Percentiles rank a stretch among this genome's conserved stretches.
Evolutionary conservation across 208 protist species (phyloP).

Genomic region (Leishmania major): DNA sequence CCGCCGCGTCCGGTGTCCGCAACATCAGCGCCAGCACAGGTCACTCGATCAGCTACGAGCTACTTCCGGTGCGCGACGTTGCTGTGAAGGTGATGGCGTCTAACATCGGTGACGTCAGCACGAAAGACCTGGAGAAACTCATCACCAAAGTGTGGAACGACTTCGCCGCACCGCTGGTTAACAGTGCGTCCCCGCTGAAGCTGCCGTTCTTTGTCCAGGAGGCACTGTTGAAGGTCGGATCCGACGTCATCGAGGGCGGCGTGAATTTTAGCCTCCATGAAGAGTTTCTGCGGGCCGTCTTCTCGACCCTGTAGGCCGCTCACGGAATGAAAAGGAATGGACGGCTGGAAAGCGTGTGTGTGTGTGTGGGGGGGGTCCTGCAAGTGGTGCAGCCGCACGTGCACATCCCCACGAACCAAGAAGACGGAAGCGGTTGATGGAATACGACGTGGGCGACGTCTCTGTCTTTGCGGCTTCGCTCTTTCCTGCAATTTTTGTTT

Average conservation of each 20-base stretch:
- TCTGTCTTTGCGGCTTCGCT: background rate
- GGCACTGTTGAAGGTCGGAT: conserved; percentile 32
- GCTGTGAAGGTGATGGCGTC: conserved; percentile 36
- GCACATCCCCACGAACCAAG: background rate
- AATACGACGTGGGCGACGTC: background rate
- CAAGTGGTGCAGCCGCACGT: background rate
- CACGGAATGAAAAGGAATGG: background rate
- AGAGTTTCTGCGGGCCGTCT: background rate
- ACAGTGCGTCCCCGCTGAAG: conserved; percentile 28
- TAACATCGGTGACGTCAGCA: conserved; percentile 45
- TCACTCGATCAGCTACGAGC: conserved; percentile 20
- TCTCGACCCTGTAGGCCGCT: background rate
- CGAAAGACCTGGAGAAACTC: conserved; percentile 18
- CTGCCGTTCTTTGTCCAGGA: conserved; percentile 33
- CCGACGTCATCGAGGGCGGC: conserved; percentile 17
- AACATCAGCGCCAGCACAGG: conserved; percentile 27
- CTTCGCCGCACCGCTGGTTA: conserved; percentile 39
- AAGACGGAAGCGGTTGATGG: background rate
- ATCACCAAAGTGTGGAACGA: conserved; percentile 30
- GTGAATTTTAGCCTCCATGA: conserved; percentile 27
- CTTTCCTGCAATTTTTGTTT: background rate
- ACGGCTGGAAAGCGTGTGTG: background rate
- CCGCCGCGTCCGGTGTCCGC: conserved; percentile 17
- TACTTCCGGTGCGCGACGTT: conserved; percentile 34
- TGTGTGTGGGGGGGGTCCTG: background rate